Evolutionary conservation across 2,329 filamentous ascomycete species (phyloP), one percentile per base, ranked within the genome.

Genomic region (Apiospora aurea): DNA sequence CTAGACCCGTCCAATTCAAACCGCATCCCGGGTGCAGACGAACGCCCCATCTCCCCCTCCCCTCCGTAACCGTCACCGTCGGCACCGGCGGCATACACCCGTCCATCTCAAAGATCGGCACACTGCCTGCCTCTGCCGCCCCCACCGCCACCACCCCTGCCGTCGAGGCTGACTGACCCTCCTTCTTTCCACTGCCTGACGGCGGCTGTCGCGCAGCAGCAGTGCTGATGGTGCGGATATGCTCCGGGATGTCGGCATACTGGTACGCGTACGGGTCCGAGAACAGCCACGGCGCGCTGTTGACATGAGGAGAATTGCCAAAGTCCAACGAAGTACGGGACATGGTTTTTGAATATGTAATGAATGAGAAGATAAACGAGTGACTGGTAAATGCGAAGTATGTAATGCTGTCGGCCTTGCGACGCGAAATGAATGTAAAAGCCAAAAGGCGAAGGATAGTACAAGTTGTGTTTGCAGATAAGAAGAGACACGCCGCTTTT

Each of bases 231-330:
- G 18, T 34, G 18, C 57, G 57, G 16, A 64, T 38, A n/a, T 24
- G 57, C 10, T 41, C 34, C 57, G 57, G 57, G 21, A 64, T 64
- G 57, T 64, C 57, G 57, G 34, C 57, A 24, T 64, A 64, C 34
- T 41, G 57, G 34, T 64, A 64, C 11, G 57, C 57, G 18, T 64
- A 64, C 1, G 57, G 57, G 18, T 64, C 57, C 10, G 57, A 64
- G 18, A 64, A 64, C 10, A 64, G 57, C 57, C 57, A 64, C 8
- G 34, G 57, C 57, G 57, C 57, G 34, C 34, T 41, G 21, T 41
- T 38, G 34, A 10, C n/a, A 1, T 21, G 7, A 24, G 11, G 34
- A 29, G 29, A n/a, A 34, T 18, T 41, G 29, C 21, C 11, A 10
- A 64, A 11, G 10, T 64, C 57, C 18, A 64, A 41, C 6, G 57